Evolutionary conservation across 192 early-diverging fungal genomes (phyloP), one percentile per base, ranked within the genome.

Genomic region (Spinellus fusiger): DNA sequence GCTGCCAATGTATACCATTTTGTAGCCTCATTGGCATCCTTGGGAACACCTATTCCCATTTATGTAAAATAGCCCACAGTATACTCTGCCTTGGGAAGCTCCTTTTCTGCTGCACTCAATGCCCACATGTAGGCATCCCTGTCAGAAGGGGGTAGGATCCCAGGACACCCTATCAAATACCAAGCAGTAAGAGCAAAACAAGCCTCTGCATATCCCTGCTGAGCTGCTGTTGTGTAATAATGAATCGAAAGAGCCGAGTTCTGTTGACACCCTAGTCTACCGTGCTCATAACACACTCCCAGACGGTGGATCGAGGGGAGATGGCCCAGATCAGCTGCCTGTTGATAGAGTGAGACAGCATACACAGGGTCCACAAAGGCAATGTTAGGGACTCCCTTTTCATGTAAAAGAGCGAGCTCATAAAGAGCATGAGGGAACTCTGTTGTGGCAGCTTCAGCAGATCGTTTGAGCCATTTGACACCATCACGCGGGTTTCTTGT

Each of bases 1-100:
- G 87, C 82, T 0, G 89, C 89, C 35, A 77, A 74, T 61, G 77
- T 78, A 58, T 84, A 84, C 83, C 83, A 84, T 26, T 66, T 55
- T 61, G 71, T 66, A 2, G 84, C 80, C 25, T 69, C 68, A 9
- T 81, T 64, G 38, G 66, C 34, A 66, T 89, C 75, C 54, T 70
- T 82, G 5, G 56, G 56, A 54, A 66, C 58, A 27, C 84, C 84
- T 55, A 86, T 82, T 15, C 84, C 84, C 20, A 71, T 67, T 38
- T 84, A 83, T 16, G 70, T 73, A 54, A 83, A 85, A 59, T 84
- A 86, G 16, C 83, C 84, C n/a, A 83, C 66, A 13, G 84, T 83
- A 62, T 79, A 83, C 37, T 83, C 68, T 4, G 84, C 83, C 56
- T 83, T 82, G 23, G 79, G 54, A 7, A 84, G 50, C 6, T 70